Evolutionary conservation across 2,329 filamentous ascomycete genomes (phyloP).

Genomic region (Coniochaeta sp.): DNA sequence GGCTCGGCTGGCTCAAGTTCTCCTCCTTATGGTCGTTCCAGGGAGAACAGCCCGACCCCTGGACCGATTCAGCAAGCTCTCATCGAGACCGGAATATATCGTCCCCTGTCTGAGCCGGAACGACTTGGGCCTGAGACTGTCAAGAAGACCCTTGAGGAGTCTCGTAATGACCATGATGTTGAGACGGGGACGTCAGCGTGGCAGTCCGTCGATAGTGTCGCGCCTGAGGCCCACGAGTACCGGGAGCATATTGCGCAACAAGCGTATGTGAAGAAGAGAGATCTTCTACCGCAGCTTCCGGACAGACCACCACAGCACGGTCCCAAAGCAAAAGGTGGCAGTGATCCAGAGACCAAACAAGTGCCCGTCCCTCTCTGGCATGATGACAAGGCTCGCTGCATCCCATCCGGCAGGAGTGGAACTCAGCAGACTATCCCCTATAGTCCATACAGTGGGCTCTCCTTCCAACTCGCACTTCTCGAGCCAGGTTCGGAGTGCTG

Average conservation of each 20-base stretch:
- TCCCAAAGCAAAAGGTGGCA: neutral
- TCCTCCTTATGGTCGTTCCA: neutral
- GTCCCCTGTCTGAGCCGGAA: neutral
- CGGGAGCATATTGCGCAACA: neutral
- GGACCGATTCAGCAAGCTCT: neutral
- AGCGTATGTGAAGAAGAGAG: neutral
- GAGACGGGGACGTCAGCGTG: too few species aligned
- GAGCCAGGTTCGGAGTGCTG: neutral
- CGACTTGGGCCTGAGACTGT: neutral
- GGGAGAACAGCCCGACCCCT: neutral
- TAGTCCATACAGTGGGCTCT: neutral
- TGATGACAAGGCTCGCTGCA: neutral
- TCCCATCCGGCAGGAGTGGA: neutral
- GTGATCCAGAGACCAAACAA: neutral
- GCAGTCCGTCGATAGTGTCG: neutral
- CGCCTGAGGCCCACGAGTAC: neutral
- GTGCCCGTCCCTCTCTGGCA: neutral
- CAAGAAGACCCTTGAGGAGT: too few species aligned
- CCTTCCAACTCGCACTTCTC: neutral
- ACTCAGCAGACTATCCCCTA: neutral
- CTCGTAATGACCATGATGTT: neutral
- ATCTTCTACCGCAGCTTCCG: neutral
- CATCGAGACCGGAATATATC: neutral
- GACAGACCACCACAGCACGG: neutral
- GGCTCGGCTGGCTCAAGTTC: neutral